Evolutionary conservation across 805 yeast genomes (phyloP).

Genomic region (Cyberlindnera saturnus): DNA sequence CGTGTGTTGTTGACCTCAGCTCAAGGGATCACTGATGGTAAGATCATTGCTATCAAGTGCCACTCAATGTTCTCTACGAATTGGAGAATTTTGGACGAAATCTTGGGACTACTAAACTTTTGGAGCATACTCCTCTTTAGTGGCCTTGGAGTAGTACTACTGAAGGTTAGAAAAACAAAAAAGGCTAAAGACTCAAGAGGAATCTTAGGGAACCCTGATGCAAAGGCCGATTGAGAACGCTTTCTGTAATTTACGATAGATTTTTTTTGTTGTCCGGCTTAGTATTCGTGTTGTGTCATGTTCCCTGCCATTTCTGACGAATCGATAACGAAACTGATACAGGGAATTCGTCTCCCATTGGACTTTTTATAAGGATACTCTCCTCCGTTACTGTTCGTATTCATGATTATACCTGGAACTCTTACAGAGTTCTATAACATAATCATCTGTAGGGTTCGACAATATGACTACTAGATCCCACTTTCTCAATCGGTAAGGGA

Average conservation of each 20-base stretch:
- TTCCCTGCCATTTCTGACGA: no score
- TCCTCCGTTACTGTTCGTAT: no score
- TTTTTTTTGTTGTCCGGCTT: no score
- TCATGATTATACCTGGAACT: no score
- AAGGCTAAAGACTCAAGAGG: conserved; percentile 5
- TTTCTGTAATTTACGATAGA: not conserved
- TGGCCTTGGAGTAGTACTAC: not conserved
- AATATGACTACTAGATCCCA: no score
- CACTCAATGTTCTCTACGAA: conserved; percentile 37
- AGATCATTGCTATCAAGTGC: conserved; percentile 27
- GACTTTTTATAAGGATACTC: no score
- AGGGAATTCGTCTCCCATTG: no score
- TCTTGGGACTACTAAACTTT: conserved; percentile 21
- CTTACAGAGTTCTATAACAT: no score
- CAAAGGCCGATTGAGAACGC: conserved; percentile 4
- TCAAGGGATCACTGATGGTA: conserved; percentile 9
- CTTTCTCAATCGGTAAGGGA: no score
- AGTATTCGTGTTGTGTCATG: no score
- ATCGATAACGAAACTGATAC: no score
- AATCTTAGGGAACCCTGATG: conserved; percentile 10
- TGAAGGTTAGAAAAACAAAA: not conserved
- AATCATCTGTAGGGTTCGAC: no score
- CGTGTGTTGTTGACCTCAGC: conserved; percentile 7
- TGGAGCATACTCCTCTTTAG: conserved; percentile 27
- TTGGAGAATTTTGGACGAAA: conserved; percentile 35